Base-by-base conservation (phyloP, 163 green algal genomes). In the Chlamydomonas reinhardtii region DNA sequence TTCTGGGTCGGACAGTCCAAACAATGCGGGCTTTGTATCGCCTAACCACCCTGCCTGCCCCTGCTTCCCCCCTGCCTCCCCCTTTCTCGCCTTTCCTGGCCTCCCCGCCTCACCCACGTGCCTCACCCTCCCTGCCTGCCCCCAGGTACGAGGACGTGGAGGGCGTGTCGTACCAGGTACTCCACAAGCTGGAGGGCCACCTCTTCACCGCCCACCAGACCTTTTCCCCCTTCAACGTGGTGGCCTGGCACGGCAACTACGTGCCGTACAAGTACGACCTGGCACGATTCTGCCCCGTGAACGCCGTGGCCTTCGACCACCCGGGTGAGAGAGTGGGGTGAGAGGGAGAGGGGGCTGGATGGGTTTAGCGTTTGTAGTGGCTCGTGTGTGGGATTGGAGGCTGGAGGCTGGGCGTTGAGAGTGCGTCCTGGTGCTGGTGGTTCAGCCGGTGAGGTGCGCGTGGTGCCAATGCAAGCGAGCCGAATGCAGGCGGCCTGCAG, bases 211-310 rank as follows among this genome's bases (percentile, higher is more conserved):
- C 87, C 37, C 24, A 54, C 2, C 95, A 98, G 94, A 82, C 73
- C 54, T 97, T 97, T 82, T 98, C 96, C 0, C 97, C 97, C 24
- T 99, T 98, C 92, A 97, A 99, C 82, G 97, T 99, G 1, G 97
- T 98, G 24, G 97, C 96, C 11, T 99, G 96, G 82, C 82, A 87
- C 39, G 82, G 82, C 17, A 87, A 87, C 71, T 87, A 87, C 72
- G 72, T 80, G 52, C 97, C 97, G n/a, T 99, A 95, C 95, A 99
- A 99, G 90, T 98, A 98, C 87, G 86, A 93, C 83, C 75, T 96
- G n/a, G 32, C 92, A 68, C 89, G 73, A 4, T 98, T 98, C 91
- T 98, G 95, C 90, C 96, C 97, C 39, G 90, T 99, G 39, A 99
- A 99, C 78, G 77, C 96, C 0, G 97, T 98, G 6, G 78, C 90